Base-by-base conservation (phyloP, 2,329 filamentous ascomycete genomes). In the Niveomyces coronatus region DNA sequence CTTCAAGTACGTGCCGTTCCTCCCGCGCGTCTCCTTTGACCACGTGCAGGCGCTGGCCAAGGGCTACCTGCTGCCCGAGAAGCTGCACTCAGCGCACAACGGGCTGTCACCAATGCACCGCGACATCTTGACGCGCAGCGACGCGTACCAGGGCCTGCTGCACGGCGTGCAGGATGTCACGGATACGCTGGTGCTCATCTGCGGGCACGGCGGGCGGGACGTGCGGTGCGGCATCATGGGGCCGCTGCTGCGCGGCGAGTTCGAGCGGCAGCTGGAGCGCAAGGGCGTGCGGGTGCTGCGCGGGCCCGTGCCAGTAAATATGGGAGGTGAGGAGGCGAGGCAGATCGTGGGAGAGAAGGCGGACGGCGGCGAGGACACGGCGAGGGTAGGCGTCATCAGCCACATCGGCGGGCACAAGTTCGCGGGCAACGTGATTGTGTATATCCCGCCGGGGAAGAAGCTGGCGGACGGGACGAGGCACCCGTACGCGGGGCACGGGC, bases 381-480 rank as follows among this genome's bases (percentile, higher is more conserved):
- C 77, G 2, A 64, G 78, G 33, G 71, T 88, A 0, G 85, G 75
- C 0, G 51, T 81, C 39, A 82, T 88, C 39, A 85, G 79, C 44
- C 85, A 93, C 50, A 79, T 93, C 37, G 84, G 85, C 1, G 85
- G 85, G 0, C 85, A 93, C 59, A 88, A 87, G 55, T 89, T 81
- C 54, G 85, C 85, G 0, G 85, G 85, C 2, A 93, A 93, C 55
- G 74, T 89, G 24, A 86, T 91, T 33, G 60, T 91, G 1, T 91
- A 91, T 51, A 55, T 91, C 5, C 85, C 85, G 4, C 80, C 78
- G 0, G 52, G 51, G 0, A 42, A 65, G 44, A 64, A 53, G 44
- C 56, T 53, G 3, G 48, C 41, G 20, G 61, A 58, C 4, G 69
- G 65, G 4, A 46, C 58, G 44, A 44, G 48, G 9, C 76, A 84